phyloP scores from a whole-genome alignment of 148 eudicot genomes.

The Rhododendron molle region DNA sequence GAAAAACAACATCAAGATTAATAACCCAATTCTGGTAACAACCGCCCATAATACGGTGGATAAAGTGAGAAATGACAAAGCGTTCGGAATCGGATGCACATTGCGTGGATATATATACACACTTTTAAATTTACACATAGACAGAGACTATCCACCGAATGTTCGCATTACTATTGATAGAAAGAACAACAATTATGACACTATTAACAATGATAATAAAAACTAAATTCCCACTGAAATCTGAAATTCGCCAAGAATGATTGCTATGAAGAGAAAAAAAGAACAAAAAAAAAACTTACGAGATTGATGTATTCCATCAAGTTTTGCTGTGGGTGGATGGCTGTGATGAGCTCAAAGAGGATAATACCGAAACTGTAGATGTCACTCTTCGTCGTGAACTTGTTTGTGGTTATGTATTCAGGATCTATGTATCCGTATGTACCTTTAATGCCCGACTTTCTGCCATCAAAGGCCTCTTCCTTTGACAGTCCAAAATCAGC shows the following conservation, averaged over 20 bases:
- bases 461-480: slow-evolving; percentile 80
- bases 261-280: neutral
- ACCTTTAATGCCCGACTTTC: slow-evolving; percentile 86
- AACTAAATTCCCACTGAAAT: neutral
- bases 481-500: slow-evolving; percentile 99
- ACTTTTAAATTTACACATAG: neutral
- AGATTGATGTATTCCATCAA: slow-evolving; percentile 93
- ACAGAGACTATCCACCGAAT: neutral
- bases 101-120: neutral
- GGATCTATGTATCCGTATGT: slow-evolving; percentile 99
- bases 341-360: slow-evolving; percentile 93
- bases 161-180: neutral
- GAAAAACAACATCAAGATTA: slow-evolving; percentile 1
- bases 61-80: neutral
- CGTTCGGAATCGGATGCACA: neutral
- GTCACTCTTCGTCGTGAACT: slow-evolving; percentile 80
- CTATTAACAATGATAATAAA: too few relatives aligned
- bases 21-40: neutral
- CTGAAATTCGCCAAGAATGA: neutral
- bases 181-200: neutral
- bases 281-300: slow-evolving; percentile 45
- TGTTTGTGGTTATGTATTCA: slow-evolving; percentile 73
- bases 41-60: neutral
- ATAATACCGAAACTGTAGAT: slow-evolving; percentile 89
- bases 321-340: slow-evolving; percentile 94